These are phyloP conservation scores for Ascochyta clinopodiicola DNA, from an alignment of 2,329 filamentous ascomycete genomes.

Conservation along the genomic window DNA sequence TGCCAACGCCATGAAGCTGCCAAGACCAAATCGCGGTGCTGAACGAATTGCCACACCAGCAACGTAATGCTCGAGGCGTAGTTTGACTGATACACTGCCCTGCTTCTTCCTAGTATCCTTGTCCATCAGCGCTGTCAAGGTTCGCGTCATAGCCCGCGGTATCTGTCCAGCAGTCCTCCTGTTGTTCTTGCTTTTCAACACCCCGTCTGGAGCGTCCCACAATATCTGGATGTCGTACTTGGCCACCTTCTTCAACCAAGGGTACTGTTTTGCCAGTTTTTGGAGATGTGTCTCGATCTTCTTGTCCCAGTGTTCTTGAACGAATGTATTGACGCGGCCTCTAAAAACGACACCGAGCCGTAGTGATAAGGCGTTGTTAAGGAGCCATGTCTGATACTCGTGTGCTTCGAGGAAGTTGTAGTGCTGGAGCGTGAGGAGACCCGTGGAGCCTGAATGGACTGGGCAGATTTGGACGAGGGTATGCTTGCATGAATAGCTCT, in stretches of 20 bases:
- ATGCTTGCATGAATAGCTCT: constrained; percentile 34
- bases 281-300: constrained; percentile 29
- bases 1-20: constrained; percentile 13
- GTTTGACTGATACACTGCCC: constrained; percentile 21
- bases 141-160: constrained; percentile 26
- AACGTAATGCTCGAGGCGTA: constrained; percentile 22
- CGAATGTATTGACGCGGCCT: constrained; percentile 34
- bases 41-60: constrained; percentile 15
- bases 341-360: constrained; percentile 34
- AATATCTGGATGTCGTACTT: constrained; percentile 33
- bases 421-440: constrained; percentile 29
- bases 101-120: constrained; percentile 16
- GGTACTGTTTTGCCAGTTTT: constrained; percentile 32
- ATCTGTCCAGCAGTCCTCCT: constrained; percentile 26
- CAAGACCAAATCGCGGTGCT: constrained; percentile 22
- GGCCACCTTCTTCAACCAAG: constrained; percentile 34
- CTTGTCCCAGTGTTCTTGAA: constrained; percentile 37
- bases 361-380: constrained; percentile 28
- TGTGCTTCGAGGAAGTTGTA: constrained; percentile 30
- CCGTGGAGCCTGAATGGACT: constrained; percentile 28
- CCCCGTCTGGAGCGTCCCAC: constrained; percentile 31
- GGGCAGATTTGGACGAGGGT: constrained; percentile 32
- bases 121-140: constrained; percentile 25
- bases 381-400: constrained; percentile 36
- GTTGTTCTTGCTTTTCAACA: constrained; percentile 22